Evolutionary conservation across 148 eudicot genomes (phyloP).

Genomic region (Rhododendron simsii): DNA sequence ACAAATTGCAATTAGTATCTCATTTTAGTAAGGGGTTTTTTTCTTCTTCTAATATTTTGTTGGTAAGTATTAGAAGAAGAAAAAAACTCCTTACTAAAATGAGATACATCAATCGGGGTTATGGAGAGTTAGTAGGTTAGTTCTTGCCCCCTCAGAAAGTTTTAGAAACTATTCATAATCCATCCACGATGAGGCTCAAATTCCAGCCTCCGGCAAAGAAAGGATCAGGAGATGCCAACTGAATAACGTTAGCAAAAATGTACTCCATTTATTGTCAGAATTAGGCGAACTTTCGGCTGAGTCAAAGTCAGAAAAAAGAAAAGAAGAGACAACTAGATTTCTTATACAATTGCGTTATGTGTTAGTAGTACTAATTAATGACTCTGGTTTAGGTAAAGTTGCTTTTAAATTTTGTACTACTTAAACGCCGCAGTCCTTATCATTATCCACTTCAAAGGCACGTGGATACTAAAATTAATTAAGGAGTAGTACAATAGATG

Average conservation of each 20-base stretch:
- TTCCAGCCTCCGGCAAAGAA: no score
- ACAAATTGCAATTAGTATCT: not conserved
- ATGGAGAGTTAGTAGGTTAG: no score
- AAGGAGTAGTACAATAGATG: no score
- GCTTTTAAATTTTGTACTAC: not conserved
- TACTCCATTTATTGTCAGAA: not conserved
- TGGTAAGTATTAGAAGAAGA: no score
- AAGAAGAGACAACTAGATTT: not conserved
- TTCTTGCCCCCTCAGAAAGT: no score
- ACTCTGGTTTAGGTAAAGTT: not conserved
- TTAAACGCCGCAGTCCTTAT: not conserved
- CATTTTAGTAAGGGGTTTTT: not conserved
- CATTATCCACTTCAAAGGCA: not conserved
- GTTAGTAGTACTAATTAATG: not conserved
- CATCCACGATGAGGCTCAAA: no score
- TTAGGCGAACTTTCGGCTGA: constrained; percentile 1
- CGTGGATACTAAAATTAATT: not conserved
- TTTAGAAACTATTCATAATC: no score
- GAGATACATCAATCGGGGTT: no score
- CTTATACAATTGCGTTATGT: not conserved
- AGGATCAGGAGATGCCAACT: no score
- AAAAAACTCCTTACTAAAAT: no score
- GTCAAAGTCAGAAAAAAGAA: not conserved
- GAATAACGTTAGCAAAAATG: not conserved
- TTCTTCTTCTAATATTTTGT: no score